These are phyloP conservation scores for Halophytophthora polymorphica DNA, from an alignment of 352 stramenopile species.

Conservation along the genomic window DNA sequence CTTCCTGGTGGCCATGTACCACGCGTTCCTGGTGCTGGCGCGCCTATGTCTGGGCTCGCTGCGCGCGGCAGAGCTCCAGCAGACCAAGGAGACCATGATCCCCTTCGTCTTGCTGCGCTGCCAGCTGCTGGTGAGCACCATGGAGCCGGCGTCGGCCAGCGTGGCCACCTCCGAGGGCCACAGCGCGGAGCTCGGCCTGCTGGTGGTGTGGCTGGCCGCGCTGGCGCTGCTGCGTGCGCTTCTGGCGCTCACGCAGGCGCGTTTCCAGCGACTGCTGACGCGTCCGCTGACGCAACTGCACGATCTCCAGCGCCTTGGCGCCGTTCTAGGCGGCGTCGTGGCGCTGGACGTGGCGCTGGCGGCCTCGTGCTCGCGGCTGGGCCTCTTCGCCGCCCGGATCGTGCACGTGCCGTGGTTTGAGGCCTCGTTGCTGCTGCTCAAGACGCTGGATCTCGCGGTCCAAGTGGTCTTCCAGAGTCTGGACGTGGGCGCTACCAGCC, in stretches of 20 bases:
- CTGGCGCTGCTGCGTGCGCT: constrained; percentile 61
- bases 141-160: constrained; percentile 31
- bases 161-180: constrained; percentile 3
- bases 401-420: constrained; percentile 78
- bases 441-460: constrained; percentile 58
- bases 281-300: constrained; percentile 52
- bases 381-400: constrained; percentile 48
- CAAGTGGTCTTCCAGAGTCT: constrained; percentile 70
- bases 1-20: constrained; percentile 66
- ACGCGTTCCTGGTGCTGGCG: constrained; percentile 54
- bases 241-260: constrained; percentile 51
- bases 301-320: constrained; percentile 56
- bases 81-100: constrained; percentile 80
- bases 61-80: constrained; percentile 57
- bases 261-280: constrained; percentile 69
- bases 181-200: constrained; percentile 36
- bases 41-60: constrained; percentile 42
- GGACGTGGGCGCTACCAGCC: constrained; percentile 34
- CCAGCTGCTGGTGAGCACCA: constrained; percentile 67
- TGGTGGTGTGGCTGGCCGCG: constrained; percentile 66
- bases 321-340: constrained; percentile 37
- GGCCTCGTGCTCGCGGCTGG: constrained; percentile 28
- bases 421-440: constrained; percentile 60
- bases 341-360: constrained; percentile 44
- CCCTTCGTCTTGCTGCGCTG: constrained; percentile 74